Evolutionary conservation across 23 red algal species (phyloP).

Genomic region (Gracilaria vermiculophylla): DNA sequence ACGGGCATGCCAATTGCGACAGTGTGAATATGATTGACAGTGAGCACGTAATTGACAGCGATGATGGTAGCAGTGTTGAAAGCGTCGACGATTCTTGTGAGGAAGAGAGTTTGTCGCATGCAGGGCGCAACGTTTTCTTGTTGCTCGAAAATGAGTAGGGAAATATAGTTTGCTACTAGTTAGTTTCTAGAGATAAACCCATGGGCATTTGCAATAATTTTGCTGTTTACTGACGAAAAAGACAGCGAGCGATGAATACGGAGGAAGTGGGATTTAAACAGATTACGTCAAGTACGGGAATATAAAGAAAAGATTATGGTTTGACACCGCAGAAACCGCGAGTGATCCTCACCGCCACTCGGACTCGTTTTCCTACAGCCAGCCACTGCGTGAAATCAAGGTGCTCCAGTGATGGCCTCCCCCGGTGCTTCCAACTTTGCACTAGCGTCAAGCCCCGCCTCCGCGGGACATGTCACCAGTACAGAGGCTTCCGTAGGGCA

Average conservation of each 20-base stretch:
- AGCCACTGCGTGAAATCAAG: conserved; percentile 60
- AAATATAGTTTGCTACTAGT: too few species aligned
- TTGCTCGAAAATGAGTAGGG: neutral
- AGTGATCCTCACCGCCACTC: conserved; percentile 60
- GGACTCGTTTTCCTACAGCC: conserved; percentile 58
- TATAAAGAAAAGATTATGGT: conserved; percentile 56
- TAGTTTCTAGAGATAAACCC: too few species aligned
- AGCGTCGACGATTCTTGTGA: neutral
- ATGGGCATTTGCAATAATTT: too few species aligned
- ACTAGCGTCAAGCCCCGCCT: conserved; percentile 29
- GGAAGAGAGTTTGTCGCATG: neutral
- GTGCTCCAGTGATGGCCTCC: conserved; percentile 74
- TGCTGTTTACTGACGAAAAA: too few species aligned
- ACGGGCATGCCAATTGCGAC: neutral
- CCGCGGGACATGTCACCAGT: conserved; percentile 30
- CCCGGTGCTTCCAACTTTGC: conserved; percentile 40
- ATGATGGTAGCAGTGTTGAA: neutral
- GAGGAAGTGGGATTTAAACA: too few species aligned
- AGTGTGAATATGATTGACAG: neutral
- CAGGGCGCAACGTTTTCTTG: neutral
- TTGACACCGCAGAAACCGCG: conserved; percentile 40
- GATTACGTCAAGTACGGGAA: too few species aligned
- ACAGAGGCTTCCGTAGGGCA: conserved; percentile 62
- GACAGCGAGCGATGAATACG: too few species aligned
- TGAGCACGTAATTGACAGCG: neutral